Percentiles rank a stretch among this genome's conserved stretches.
phyloP scores from a whole-genome alignment of 2,329 filamentous ascomycete genomes.

The Microsporum ferrugineum region DNA sequence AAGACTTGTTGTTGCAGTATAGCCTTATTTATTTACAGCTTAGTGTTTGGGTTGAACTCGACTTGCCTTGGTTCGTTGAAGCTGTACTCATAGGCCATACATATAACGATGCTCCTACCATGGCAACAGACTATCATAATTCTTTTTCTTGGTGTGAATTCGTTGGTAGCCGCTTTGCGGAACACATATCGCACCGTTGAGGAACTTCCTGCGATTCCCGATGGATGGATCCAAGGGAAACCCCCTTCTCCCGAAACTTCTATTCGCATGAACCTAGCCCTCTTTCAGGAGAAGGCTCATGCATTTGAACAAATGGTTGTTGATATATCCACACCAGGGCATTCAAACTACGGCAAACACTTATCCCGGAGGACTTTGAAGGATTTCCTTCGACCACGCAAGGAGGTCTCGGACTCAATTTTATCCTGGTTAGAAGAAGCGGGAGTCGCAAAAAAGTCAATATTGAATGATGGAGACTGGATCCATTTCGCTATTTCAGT shows the following conservation, averaged over 20 bases:
- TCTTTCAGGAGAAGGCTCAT: conserved; percentile 39
- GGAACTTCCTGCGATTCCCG: conserved; percentile 21
- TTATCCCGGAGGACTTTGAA: conserved; percentile 51
- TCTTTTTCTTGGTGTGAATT: neutral
- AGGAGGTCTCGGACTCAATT: conserved; percentile 40
- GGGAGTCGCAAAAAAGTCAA: conserved; percentile 35
- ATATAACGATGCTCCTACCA: neutral
- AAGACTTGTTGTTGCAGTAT: neutral
- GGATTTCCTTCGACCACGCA: conserved; percentile 42
- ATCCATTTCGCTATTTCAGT: conserved; percentile 39
- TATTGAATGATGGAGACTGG: conserved; percentile 49
- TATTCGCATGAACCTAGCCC: conserved; percentile 40
- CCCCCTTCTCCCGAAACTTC: conserved; percentile 26
- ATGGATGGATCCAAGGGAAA: conserved; percentile 24
- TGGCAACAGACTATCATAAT: neutral
- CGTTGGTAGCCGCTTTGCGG: neutral
- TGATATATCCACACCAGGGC: conserved; percentile 50
- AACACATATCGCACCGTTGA: conserved; percentile 17
- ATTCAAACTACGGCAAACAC: conserved; percentile 50
- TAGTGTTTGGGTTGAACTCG: neutral
- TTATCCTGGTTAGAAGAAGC: conserved; percentile 45
- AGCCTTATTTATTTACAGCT: neutral
- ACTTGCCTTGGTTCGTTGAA: neutral
- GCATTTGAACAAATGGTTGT: conserved; percentile 49
- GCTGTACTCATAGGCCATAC: neutral